phyloP scores from a whole-genome alignment of 805 yeast genomes.

The Barnettozyma pratensis region DNA sequence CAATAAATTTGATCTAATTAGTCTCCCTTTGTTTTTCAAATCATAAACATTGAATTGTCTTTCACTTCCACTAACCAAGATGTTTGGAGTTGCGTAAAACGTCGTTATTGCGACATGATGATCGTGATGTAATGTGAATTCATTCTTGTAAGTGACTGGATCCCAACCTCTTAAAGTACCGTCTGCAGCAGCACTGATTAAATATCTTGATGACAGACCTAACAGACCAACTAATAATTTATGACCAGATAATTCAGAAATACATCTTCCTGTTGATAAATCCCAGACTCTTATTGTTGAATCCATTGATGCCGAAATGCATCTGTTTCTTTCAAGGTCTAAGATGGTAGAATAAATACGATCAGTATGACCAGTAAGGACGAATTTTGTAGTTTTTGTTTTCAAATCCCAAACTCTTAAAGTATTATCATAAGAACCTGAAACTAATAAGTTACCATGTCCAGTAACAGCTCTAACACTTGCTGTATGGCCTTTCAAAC shows the following conservation, averaged over 20 bases:
- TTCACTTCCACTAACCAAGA: slow-evolving; percentile 86
- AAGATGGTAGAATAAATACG: slow-evolving; percentile 85
- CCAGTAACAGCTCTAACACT: slow-evolving; percentile 88
- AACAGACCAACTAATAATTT: slow-evolving; percentile 84
- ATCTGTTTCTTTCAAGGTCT: slow-evolving; percentile 69
- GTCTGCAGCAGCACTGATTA: slow-evolving; percentile 96
- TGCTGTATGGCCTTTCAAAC: slow-evolving; percentile 69
- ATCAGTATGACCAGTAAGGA: slow-evolving; percentile 79
- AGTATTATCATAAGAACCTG: slow-evolving; percentile 88
- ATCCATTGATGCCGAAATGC: slow-evolving; percentile 91
- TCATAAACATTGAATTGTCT: slow-evolving; percentile 87
- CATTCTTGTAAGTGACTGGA: slow-evolving; percentile 65
- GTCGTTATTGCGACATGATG: slow-evolving; percentile 93
- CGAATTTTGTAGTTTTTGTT: slow-evolving; percentile 66
- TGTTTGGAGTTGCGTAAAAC: slow-evolving; percentile 79
- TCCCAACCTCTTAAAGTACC: slow-evolving; percentile 91
- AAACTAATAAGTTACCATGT: slow-evolving; percentile 72
- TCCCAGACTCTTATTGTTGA: slow-evolving; percentile 89
- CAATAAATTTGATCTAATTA: slow-evolving; percentile 64
- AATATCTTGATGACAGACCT: slow-evolving; percentile 65
- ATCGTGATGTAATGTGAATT: slow-evolving; percentile 58
- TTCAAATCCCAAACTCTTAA: slow-evolving; percentile 90
- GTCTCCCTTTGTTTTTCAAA: slow-evolving; percentile 60
- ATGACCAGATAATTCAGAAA: slow-evolving; percentile 78
- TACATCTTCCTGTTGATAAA: slow-evolving; percentile 63